Evolutionary conservation across 1,139 yeast species (phyloP), one percentile per base, ranked within the genome.

Genomic region (Suhomyces guaymorum): DNA sequence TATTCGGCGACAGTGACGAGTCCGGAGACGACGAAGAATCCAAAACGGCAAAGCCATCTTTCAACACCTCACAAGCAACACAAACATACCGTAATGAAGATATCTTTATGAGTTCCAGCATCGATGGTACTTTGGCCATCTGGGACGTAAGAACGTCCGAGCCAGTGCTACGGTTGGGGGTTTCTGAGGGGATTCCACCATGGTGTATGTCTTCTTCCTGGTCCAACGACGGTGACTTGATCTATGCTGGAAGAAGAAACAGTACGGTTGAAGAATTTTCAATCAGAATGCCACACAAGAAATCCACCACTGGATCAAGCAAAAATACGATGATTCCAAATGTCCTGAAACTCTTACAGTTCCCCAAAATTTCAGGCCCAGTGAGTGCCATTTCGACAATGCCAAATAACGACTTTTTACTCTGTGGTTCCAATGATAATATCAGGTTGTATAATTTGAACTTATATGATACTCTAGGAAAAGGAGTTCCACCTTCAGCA

Each of bases 121-220:
- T 89, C 37, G 95, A 90, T 55, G 98, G 99, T 6, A 71, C 82
- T 0, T 62, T 90, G 5, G 80, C 78, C 43, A 63, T 92, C 7
- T 90, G 97, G 96, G 98, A 92, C 58, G 63, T 75, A 4, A 72
- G 98, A 42, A 57, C 73, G 1, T 51, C 54, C 23, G 42, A 52
- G 1, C 82, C 80, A 0, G 70, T 82, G 3, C 66, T 75, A 24
- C 55, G 57, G 32, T 60, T 85, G 15, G 78, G 80, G 1, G 76
- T 81, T 3, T 79, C 88, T 0, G 67, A 73, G 5, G 79, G 79
- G 1, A 75, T 81, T 0, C 96, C 97, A 1, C 98, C 98, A 0
- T 92, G 97, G 97, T 84, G 96, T 59, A 82, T 85, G 75, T 76
- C 88, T n/a, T 81, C 96, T 1, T 78, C 88, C 34, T 94, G 97